A percentile compares a stretch with the other conserved stretches of the same genome.
phyloP scores from a whole-genome alignment of 1,139 yeast species.

The Waltiozyma solani region DNA sequence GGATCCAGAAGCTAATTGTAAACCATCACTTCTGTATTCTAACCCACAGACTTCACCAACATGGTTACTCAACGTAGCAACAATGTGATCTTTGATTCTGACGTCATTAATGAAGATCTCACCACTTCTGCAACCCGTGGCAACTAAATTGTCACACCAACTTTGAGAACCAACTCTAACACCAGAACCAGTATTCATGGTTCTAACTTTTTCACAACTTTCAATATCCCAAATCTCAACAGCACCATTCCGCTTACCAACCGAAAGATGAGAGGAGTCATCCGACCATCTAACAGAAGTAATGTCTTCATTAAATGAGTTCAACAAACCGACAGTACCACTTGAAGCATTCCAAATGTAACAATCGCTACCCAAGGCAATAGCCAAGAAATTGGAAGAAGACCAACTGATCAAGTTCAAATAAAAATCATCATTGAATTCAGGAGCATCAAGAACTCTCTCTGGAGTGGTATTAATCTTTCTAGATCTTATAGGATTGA shows the following conservation, averaged over 20 bases:
- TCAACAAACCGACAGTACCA: slow-evolving; percentile 66
- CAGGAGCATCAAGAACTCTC: slow-evolving; percentile 94
- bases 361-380: slow-evolving; percentile 77
- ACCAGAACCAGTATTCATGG: slow-evolving; percentile 62
- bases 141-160: slow-evolving; percentile 77
- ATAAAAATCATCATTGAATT: slow-evolving; percentile 86
- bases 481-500: slow-evolving; percentile 33
- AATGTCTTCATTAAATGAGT: slow-evolving; percentile 51
- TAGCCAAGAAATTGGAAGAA: slow-evolving; percentile 68
- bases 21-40: slow-evolving; percentile 77
- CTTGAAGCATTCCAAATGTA: slow-evolving; percentile 90
- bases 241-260: slow-evolving; percentile 79
- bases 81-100: slow-evolving; percentile 72
- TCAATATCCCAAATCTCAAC: slow-evolving; percentile 95
- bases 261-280: slow-evolving; percentile 79
- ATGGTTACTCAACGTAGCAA: slow-evolving; percentile 52
- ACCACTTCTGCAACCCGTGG: slow-evolving; percentile 81
- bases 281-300: slow-evolving; percentile 86
- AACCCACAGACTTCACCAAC: slow-evolving; percentile 91
- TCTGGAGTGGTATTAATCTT: slow-evolving; percentile 86
- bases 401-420: slow-evolving; percentile 89
- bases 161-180: slow-evolving; percentile 75
- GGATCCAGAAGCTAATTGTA: slow-evolving; percentile 86
- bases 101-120: slow-evolving; percentile 86
- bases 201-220: slow-evolving; percentile 60